phyloP scores from a whole-genome alignment of 2,329 filamentous ascomycete genomes.

The Trichoderma pleuroti region DNA sequence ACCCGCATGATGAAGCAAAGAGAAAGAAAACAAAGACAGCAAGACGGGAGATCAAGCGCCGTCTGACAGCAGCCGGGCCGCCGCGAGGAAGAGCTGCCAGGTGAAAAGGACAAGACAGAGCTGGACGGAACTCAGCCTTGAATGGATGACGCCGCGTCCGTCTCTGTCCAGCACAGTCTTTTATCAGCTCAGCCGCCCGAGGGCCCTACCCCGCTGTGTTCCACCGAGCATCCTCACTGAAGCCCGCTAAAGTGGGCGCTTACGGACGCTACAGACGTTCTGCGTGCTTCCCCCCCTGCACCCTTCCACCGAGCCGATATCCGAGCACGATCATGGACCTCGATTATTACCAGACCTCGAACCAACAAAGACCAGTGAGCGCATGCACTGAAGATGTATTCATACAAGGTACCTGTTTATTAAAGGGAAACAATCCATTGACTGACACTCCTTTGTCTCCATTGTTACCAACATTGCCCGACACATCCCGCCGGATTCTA shows the following conservation, averaged over 20 bases:
- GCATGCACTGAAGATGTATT: background rate
- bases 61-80: slow-evolving; percentile 11
- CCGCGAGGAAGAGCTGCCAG: slow-evolving; percentile 7
- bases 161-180: background rate
- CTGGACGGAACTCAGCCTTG: background rate
- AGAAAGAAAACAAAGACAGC: background rate
- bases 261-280: background rate
- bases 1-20: background rate
- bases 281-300: background rate
- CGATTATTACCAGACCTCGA: too few relatives aligned
- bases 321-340: background rate
- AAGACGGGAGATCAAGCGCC: background rate
- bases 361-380: background rate
- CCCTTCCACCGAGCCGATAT: background rate
- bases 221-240: background rate
- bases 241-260: background rate
- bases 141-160: background rate
- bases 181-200: background rate
- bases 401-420: background rate
- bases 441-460: background rate
- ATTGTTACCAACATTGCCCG: background rate
- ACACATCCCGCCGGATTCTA: background rate
- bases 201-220: slow-evolving; percentile 8
- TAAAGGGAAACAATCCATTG: background rate
- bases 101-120: background rate